Conservation (phyloP, 192 early-diverging fungal species). For the Dissophora ornata region DNA sequence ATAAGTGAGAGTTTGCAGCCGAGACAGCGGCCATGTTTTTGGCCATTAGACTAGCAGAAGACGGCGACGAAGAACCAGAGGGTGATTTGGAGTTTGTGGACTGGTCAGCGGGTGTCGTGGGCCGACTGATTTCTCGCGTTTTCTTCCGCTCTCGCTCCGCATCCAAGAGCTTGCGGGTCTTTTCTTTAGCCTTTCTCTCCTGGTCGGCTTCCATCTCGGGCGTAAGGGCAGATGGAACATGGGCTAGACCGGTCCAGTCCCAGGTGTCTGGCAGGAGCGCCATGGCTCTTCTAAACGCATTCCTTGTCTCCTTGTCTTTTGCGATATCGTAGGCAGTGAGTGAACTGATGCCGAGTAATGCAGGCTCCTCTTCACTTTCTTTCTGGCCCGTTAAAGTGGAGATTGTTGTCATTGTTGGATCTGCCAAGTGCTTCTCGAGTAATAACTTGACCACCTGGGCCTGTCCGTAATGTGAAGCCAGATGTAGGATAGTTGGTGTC, state of each 20-base stretch:
- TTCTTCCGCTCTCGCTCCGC: constrained; percentile 68
- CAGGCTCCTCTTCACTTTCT: neutral
- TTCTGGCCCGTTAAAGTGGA: neutral
- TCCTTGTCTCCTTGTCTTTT: constrained; percentile 75
- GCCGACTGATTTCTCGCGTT: constrained; percentile 54
- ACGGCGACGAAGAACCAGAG: constrained; percentile 6
- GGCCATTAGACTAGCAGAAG: constrained; percentile 28
- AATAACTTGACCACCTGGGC: constrained; percentile 65
- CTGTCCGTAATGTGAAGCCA: constrained; percentile 74
- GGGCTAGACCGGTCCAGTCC: constrained; percentile 69
- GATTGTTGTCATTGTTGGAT: constrained; percentile 69
- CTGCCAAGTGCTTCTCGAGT: constrained; percentile 77
- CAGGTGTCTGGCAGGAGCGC: constrained; percentile 69
- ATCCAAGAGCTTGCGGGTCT: constrained; percentile 65
- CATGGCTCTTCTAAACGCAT: constrained; percentile 79
- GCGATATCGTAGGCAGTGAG: constrained; percentile 76
- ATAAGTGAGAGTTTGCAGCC: constrained; percentile 56
- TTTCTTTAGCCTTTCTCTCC: constrained; percentile 67
- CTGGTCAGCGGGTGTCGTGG: constrained; percentile 33
- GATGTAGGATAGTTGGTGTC: constrained; percentile 77
- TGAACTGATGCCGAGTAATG: constrained; percentile 23
- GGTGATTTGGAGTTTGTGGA: constrained; percentile 28
- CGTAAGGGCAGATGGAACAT: constrained; percentile 80
- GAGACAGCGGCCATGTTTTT: constrained; percentile 31
- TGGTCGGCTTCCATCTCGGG: constrained; percentile 77